phyloP scores from a whole-genome alignment of 208 protist species.

The Kentomonas sorsogonicus region DNA sequence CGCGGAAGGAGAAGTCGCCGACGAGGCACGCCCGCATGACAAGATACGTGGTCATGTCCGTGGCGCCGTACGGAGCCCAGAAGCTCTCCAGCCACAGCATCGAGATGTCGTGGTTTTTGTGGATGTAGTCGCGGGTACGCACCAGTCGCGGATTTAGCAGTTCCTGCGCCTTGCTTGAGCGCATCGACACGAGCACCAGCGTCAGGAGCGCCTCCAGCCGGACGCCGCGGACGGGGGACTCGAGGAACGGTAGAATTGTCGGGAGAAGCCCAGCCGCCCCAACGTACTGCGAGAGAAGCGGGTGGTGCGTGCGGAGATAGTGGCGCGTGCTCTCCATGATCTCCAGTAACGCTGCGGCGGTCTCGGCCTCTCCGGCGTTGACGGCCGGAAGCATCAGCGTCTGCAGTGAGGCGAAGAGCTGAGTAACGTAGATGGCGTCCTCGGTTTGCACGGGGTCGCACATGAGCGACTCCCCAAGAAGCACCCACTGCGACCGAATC shows the following conservation, averaged over 20 bases:
- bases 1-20: conserved; percentile 45
- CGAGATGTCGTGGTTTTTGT: conserved; percentile 56
- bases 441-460: conserved; percentile 46
- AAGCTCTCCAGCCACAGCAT: conserved; percentile 65
- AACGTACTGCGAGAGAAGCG: too few relatives aligned
- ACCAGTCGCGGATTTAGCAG: conserved; percentile 67
- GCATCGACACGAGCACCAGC: conserved; percentile 53
- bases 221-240: conserved; percentile 18
- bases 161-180: conserved; percentile 69
- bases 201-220: conserved; percentile 64
- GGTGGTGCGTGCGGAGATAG: too few relatives aligned
- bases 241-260: conserved; percentile 68
- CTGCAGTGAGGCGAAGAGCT: conserved; percentile 12
- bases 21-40: conserved; percentile 58
- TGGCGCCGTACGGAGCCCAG: conserved; percentile 18
- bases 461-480: conserved; percentile 51
- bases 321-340: background rate
- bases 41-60: conserved; percentile 47
- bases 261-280: too few relatives aligned
- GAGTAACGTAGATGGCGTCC: conserved; percentile 64
- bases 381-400: conserved; percentile 4
- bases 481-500: conserved; percentile 48
- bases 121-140: conserved; percentile 42
- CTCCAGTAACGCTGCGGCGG: too few relatives aligned
- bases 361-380: background rate